phyloP scores from a whole-genome alignment of 495 filamentous ascomycete species.

The Trichoderma virens region DNA sequence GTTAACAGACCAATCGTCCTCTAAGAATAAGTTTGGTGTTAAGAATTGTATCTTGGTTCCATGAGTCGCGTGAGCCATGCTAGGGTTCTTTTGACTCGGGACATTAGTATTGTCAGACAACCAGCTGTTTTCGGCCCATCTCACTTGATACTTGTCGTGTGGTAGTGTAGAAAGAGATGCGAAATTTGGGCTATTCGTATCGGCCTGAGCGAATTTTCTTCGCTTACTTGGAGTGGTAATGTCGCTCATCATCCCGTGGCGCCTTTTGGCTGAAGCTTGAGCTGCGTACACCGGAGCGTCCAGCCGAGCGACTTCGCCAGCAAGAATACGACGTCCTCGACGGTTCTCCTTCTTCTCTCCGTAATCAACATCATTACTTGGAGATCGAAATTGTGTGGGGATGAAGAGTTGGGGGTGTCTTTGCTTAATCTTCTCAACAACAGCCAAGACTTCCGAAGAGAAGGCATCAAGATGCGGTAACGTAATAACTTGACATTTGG shows the following conservation, averaged over 20 bases:
- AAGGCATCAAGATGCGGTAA: slow-evolving; percentile 7
- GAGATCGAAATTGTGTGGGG: slow-evolving; percentile 13
- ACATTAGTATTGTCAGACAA: background rate
- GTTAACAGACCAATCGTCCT: background rate
- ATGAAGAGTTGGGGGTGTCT: slow-evolving; percentile 16
- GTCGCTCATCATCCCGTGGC: background rate
- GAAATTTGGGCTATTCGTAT: background rate
- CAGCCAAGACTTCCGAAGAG: background rate
- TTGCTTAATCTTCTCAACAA: slow-evolving; percentile 15
- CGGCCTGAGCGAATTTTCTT: background rate
- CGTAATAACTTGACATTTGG: slow-evolving; percentile 9
- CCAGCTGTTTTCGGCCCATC: background rate
- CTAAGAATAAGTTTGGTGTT: background rate
- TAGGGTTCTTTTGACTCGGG: background rate
- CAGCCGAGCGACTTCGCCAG: slow-evolving; percentile 11
- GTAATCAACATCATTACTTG: background rate
- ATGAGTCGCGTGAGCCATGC: background rate
- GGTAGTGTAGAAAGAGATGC: background rate
- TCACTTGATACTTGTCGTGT: background rate
- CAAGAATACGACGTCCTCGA: background rate
- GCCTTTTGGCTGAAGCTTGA: background rate
- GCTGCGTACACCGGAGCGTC: slow-evolving; percentile 12
- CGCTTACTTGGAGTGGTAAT: background rate
- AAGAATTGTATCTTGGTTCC: background rate
- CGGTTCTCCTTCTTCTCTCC: background rate